A percentile compares a stretch with the other conserved stretches of the same genome.
Conservation (phyloP, 2,329 filamentous ascomycete genomes). For the Zasmidium cellare region DNA sequence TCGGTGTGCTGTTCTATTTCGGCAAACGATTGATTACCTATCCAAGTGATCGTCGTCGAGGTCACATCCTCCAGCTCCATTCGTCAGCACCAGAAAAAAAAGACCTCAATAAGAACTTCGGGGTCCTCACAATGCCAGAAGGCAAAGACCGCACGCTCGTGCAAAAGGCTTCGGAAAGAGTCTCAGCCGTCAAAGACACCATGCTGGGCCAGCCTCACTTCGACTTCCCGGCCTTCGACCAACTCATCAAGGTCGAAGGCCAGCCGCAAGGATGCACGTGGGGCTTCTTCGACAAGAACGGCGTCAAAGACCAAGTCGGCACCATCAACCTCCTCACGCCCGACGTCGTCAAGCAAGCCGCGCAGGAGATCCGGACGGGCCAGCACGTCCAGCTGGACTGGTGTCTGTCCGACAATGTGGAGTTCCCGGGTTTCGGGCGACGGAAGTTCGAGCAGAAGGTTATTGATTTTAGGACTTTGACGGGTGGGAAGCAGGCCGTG, state of each 20-base stretch:
- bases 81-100: no score
- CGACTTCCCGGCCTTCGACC: conserved; percentile 26
- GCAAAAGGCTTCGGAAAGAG: conserved; percentile 24
- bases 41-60: no score
- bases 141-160: conserved; percentile 20
- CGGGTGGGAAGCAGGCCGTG: conserved; percentile 16
- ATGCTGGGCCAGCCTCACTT: conserved; percentile 17
- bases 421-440: conserved; percentile 33
- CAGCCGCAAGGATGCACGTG: conserved; percentile 24
- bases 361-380: conserved; percentile 48
- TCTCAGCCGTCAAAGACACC: conserved; percentile 23
- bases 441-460: conserved; percentile 31
- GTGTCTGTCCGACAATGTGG: conserved; percentile 31
- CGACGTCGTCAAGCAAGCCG: conserved; percentile 44
- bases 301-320: conserved; percentile 49
- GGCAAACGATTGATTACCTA: no score
- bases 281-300: conserved; percentile 19
- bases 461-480: conserved; percentile 20
- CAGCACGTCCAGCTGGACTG: conserved; percentile 57
- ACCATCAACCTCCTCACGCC: conserved; percentile 57
- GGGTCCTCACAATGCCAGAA: no score
- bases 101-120: no score
- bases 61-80: no score
- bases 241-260: conserved; percentile 24
- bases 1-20: no score